A percentile compares a stretch with the other conserved stretches of the same genome.
These are phyloP conservation scores for Graphilbum sp. DNA, from an alignment of 2,329 filamentous ascomycete species.

Conservation along the genomic window DNA sequence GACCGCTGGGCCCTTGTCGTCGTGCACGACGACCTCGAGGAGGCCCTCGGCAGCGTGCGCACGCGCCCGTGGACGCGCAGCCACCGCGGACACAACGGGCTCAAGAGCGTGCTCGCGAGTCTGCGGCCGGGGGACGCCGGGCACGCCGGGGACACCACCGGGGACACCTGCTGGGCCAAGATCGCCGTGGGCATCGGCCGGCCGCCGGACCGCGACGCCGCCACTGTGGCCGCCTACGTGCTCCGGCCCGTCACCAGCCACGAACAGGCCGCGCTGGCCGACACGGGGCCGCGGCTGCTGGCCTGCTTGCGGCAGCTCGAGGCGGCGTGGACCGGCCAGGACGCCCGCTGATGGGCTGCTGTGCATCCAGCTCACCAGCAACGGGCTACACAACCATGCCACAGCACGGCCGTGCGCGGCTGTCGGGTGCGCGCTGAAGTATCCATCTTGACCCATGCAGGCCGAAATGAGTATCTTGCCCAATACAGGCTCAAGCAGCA, in stretches of 20 bases:
- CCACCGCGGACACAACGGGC: slow-evolving; percentile 56
- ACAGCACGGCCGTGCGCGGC: too few species aligned
- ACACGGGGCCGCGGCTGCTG: slow-evolving; percentile 34
- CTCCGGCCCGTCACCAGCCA: slow-evolving; percentile 44
- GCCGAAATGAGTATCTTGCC: too few species aligned
- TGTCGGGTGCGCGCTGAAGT: too few species aligned
- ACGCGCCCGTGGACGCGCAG: slow-evolving; percentile 47
- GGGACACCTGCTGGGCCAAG: slow-evolving; percentile 30
- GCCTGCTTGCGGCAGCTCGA: slow-evolving; percentile 31
- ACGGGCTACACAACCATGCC: too few species aligned
- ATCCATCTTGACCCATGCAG: too few species aligned
- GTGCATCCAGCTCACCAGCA: too few species aligned
- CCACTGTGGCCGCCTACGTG: slow-evolving; percentile 62
- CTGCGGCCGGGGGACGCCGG: slow-evolving; percentile 27
- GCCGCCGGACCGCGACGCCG: slow-evolving; percentile 49
- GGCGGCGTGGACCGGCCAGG: slow-evolving; percentile 16
- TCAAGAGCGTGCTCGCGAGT: slow-evolving; percentile 46
- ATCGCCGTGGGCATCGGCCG: slow-evolving; percentile 81
- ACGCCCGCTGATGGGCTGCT: too few species aligned
- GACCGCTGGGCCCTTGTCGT: slow-evolving; percentile 40
- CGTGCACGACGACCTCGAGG: slow-evolving; percentile 80
- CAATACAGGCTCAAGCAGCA: too few species aligned
- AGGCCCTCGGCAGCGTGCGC: slow-evolving; percentile 48
- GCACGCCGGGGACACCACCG: slow-evolving; percentile 9
- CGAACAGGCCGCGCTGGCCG: slow-evolving; percentile 35